phyloP scores from a whole-genome alignment of 169 alveolate genomes.

The Blepharisma undulans region DNA sequence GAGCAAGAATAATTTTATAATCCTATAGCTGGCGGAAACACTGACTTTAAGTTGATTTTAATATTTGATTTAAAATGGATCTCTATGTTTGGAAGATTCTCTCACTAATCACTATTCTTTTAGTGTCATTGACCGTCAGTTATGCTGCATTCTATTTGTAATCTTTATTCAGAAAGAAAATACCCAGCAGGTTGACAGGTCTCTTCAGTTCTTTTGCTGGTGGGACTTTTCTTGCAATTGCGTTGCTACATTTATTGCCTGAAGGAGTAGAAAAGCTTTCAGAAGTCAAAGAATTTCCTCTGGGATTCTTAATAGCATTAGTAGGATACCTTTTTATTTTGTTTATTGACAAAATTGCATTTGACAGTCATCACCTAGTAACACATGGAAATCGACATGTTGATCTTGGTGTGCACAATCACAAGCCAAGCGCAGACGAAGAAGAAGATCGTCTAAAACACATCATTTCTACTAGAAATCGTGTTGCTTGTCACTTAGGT shows the following conservation, averaged over 20 bases:
- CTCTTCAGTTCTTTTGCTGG: conserved; percentile 44
- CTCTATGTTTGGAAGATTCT: background rate
- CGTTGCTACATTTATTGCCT: conserved; percentile 61
- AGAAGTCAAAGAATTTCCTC: background rate
- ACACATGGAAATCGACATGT: conserved; percentile 29
- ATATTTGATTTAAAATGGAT: background rate
- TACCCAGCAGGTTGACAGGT: background rate
- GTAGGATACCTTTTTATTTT: background rate
- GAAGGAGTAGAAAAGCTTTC: conserved; percentile 31
- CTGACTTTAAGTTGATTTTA: background rate
- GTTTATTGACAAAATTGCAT: background rate
- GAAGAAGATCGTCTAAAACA: conserved; percentile 12
- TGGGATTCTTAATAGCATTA: background rate
- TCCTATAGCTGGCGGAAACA: background rate
- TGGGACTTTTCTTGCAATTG: conserved; percentile 67
- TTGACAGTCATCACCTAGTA: background rate
- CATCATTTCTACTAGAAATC: background rate
- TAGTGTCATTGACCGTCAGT: background rate
- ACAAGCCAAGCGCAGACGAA: background rate
- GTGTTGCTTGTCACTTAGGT: background rate
- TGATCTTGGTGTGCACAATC: conserved; percentile 15
- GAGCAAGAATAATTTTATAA: too few species aligned
- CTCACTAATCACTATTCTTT: background rate
- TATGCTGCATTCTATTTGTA: background rate
- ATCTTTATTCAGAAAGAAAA: background rate